phyloP scores from a whole-genome alignment of 306 rosid species.

The Nissolia schottii region DNA sequence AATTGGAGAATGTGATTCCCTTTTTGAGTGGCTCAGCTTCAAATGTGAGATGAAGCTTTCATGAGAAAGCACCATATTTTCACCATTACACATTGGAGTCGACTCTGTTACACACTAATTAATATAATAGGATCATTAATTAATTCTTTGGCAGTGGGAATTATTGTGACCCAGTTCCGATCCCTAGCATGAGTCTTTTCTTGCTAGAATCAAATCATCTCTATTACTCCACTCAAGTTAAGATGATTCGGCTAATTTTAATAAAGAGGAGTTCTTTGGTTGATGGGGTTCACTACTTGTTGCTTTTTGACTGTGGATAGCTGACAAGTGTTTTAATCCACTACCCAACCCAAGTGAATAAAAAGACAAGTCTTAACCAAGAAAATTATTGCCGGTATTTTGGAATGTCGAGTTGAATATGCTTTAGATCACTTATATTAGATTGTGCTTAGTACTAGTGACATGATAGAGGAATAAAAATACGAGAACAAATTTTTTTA shows the following conservation, averaged over 20 bases:
- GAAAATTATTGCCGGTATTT: too few relatives aligned
- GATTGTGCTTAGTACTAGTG: too few relatives aligned
- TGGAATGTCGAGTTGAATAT: too few relatives aligned
- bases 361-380: neutral
- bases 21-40: neutral
- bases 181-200: slow-evolving; percentile 7
- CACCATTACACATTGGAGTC: neutral
- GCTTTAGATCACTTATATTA: too few relatives aligned
- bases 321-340: slow-evolving; percentile 22
- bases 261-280: neutral
- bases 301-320: too few relatives aligned
- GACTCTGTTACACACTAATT: neutral
- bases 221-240: neutral
- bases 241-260: neutral
- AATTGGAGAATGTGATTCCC: neutral
- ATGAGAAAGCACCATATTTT: slow-evolving; percentile 1
- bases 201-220: neutral
- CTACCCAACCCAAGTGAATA: neutral
- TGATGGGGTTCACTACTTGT: too few relatives aligned
- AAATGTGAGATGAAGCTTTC: neutral
- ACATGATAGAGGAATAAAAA: too few relatives aligned
- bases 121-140: too few relatives aligned
- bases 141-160: slow-evolving; percentile 26
- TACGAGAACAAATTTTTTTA: too few relatives aligned
- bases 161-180: neutral